Evolutionary conservation across 2,329 filamentous ascomycete genomes (phyloP).

Genomic region (Calonectria pteridis): DNA sequence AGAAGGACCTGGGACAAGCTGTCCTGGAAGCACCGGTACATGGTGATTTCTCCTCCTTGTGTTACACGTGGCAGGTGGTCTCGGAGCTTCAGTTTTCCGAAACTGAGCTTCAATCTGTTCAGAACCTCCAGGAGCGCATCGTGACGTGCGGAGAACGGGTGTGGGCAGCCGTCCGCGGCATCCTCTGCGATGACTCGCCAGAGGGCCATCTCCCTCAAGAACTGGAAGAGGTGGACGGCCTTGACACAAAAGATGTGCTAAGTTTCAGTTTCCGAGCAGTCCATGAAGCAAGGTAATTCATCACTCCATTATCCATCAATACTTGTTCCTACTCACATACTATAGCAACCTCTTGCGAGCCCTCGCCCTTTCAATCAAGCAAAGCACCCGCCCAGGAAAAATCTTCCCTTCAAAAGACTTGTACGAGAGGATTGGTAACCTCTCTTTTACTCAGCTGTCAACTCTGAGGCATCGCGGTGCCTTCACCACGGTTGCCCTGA

Average conservation of each 20-base stretch:
- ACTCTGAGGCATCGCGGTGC: slow-evolving; percentile 90
- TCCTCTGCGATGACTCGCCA: slow-evolving; percentile 93
- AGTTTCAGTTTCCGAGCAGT: slow-evolving; percentile 96
- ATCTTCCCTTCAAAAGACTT: slow-evolving; percentile 65
- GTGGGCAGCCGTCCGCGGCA: slow-evolving; percentile 80
- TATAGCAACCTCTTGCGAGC: slow-evolving; percentile 78
- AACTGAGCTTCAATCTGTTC: slow-evolving; percentile 51
- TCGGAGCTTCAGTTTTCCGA: slow-evolving; percentile 55
- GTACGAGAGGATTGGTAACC: slow-evolving; percentile 75
- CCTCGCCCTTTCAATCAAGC: slow-evolving; percentile 67
- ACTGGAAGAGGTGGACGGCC: slow-evolving; percentile 75
- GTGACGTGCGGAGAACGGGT: slow-evolving; percentile 74
- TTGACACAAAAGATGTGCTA: slow-evolving; percentile 88
- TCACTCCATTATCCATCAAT: neutral
- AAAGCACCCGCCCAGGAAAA: slow-evolving; percentile 56
- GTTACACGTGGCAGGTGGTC: slow-evolving; percentile 67
- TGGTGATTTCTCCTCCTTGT: slow-evolving; percentile 76
- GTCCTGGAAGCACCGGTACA: slow-evolving; percentile 77
- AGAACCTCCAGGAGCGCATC: slow-evolving; percentile 65
- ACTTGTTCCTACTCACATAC: slow-evolving; percentile 17
- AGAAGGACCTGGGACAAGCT: slow-evolving; percentile 74
- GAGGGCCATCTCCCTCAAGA: slow-evolving; percentile 88
- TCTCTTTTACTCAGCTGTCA: slow-evolving; percentile 86
- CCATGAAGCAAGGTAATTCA: slow-evolving; percentile 86
- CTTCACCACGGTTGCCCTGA: slow-evolving; percentile 92